Conservation (phyloP, 306 rosid genomes). For the Prunus dulcis region DNA sequence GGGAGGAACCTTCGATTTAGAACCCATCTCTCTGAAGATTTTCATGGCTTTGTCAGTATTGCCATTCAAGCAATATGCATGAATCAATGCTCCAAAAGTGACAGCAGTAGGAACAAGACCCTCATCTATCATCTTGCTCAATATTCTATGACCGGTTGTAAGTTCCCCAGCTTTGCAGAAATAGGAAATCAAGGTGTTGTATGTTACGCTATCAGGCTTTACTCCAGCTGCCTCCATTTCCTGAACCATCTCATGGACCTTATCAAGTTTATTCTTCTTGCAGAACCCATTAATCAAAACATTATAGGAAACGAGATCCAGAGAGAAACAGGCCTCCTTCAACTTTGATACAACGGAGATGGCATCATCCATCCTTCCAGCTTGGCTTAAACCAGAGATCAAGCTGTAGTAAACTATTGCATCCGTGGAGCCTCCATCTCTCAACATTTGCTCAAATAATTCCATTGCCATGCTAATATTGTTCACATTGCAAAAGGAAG, state of each 20-base stretch:
- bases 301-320: conserved; percentile 60
- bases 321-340: conserved; percentile 63
- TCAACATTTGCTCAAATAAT: conserved; percentile 55
- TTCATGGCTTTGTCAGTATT: conserved; percentile 55
- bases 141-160: conserved; percentile 30
- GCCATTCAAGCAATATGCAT: conserved; percentile 57
- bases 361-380: conserved; percentile 85
- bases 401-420: conserved; percentile 58
- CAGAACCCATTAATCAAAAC: conserved; percentile 66
- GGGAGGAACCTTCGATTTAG: conserved; percentile 51
- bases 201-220: conserved; percentile 67
- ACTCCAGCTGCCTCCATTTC: conserved; percentile 64
- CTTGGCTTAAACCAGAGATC: conserved; percentile 67
- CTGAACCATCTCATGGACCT: conserved; percentile 48
- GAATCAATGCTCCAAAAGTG: conserved; percentile 70
- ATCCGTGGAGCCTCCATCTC: conserved; percentile 55
- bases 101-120: conserved; percentile 57
- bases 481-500: conserved; percentile 69
- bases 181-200: conserved; percentile 66
- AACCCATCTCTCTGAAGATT: conserved; percentile 52
- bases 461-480: conserved; percentile 65
- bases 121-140: conserved; percentile 55
- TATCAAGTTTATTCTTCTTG: conserved; percentile 54
- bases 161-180: conserved; percentile 58
- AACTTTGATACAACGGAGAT: conserved; percentile 48